phyloP scores from a whole-genome alignment of 306 rosid genomes.

The Cajanus cajan region DNA sequence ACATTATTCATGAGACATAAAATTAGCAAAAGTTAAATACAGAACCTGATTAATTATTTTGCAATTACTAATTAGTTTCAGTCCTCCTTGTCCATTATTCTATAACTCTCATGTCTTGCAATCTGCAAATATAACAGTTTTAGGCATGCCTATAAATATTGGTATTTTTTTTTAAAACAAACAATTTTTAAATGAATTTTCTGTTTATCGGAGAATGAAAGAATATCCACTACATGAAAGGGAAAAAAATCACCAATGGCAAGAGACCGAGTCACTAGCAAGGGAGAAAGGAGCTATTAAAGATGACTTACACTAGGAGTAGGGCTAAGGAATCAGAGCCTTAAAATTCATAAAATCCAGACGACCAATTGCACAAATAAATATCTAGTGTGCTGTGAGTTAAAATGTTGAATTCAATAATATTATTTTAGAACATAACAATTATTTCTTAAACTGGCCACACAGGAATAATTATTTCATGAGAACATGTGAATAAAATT shows the following conservation, averaged over 20 bases:
- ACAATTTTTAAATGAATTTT: neutral
- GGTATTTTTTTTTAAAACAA: neutral
- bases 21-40: neutral
- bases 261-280: neutral
- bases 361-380: neutral
- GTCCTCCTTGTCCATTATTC: neutral
- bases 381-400: neutral
- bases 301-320: neutral
- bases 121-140: neutral
- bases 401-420: neutral
- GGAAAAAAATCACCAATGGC: neutral
- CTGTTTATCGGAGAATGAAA: neutral
- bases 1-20: constrained; percentile 2
- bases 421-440: neutral
- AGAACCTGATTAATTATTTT: neutral
- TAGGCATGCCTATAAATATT: neutral
- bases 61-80: neutral
- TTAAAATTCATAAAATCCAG: neutral
- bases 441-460: neutral
- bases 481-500: neutral
- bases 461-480: neutral
- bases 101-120: neutral
- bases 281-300: neutral
- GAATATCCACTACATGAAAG: neutral
- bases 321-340: neutral